A percentile compares a stretch with the other conserved stretches of the same genome.
phyloP scores from a whole-genome alignment of 768 basidiomycete genomes.

The Podaxis rugospora region DNA sequence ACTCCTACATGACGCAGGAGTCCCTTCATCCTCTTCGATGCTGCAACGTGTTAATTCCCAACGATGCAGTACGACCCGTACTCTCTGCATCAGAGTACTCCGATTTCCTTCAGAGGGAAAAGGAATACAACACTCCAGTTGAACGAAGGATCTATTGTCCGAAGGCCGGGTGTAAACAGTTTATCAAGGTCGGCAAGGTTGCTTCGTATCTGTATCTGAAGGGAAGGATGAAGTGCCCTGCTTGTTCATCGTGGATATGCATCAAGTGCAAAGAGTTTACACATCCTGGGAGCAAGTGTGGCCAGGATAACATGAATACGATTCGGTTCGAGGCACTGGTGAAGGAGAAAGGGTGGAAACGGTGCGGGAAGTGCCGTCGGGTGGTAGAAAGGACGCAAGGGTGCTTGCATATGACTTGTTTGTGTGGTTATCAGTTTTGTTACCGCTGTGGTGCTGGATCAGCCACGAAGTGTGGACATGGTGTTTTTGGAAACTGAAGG shows the following conservation, averaged over 20 bases:
- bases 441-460: constrained; percentile 26
- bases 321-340: constrained; percentile 21
- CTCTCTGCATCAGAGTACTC: constrained; percentile 1
- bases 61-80: background rate
- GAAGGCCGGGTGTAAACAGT: constrained; percentile 4
- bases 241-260: constrained; percentile 8
- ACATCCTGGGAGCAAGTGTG: constrained; percentile 11
- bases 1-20: constrained; percentile 10
- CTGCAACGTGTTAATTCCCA: constrained; percentile 11
- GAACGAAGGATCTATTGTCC: constrained; percentile 13
- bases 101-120: background rate
- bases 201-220: background rate
- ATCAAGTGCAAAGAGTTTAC: constrained; percentile 4
- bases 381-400: constrained; percentile 12
- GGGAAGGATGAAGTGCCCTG: constrained; percentile 3
- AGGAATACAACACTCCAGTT: constrained; percentile 10
- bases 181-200: constrained; percentile 10
- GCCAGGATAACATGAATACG: constrained; percentile 14
- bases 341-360: constrained; percentile 7
- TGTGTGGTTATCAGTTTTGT: constrained; percentile 13
- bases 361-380: constrained; percentile 9
- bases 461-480: background rate
- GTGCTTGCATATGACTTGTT: constrained; percentile 15
- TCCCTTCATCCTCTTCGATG: constrained; percentile 12
- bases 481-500: background rate